Evolutionary conservation across 2,329 filamentous ascomycete genomes (phyloP), one percentile per base, ranked within the genome.

Genomic region (Ophiostoma himal-ulmi): DNA sequence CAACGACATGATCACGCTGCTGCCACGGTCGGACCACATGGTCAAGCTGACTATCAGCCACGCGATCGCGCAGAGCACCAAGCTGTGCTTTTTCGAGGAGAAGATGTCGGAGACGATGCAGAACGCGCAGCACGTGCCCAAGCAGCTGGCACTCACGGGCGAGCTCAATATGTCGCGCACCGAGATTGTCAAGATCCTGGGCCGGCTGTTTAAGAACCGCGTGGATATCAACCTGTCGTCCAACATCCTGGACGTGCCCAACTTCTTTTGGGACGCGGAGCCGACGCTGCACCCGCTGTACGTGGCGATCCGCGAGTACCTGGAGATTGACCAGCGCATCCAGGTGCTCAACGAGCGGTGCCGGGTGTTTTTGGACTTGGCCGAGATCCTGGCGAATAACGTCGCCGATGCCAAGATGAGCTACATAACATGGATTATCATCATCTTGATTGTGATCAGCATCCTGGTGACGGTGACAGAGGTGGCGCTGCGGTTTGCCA

Each of bases 201-300:
- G 95, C 0, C 86, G 91, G 65, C 82, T 99, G 20, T 99, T 98
- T 80, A 96, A 94, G 79, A 95, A 91, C 75, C 88, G 95, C 67
- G 95, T 99, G 1, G 94, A 99, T 75, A 96, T 99, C 68, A 99
- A 99, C 79, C 86, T 99, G 30, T 98, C 93, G 72, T 96, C 92
- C 26, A 98, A 98, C 78, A 94, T 97, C 78, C 90, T 97, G 71
- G 94, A 97, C 79, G 93, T 96, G 0, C 94, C 94, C 72, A 96
- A 94, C 78, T 97, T 97, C 85, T 96, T 98, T 85, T 99, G 95
- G 95, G 94, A 98, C 79, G 92, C 92, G 13, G 95, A 99, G 78
- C 95, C 95, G 22, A 97, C 93, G 0, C 85, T 99, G 0, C 93
- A 97, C 78, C 95, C 95, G 0, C 88, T 99, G 37, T 99, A 99